Evolutionary conservation across 2,329 filamentous ascomycete genomes (phyloP), one percentile per base, ranked within the genome.

Genomic region (Mycosphaerella arachidis): DNA sequence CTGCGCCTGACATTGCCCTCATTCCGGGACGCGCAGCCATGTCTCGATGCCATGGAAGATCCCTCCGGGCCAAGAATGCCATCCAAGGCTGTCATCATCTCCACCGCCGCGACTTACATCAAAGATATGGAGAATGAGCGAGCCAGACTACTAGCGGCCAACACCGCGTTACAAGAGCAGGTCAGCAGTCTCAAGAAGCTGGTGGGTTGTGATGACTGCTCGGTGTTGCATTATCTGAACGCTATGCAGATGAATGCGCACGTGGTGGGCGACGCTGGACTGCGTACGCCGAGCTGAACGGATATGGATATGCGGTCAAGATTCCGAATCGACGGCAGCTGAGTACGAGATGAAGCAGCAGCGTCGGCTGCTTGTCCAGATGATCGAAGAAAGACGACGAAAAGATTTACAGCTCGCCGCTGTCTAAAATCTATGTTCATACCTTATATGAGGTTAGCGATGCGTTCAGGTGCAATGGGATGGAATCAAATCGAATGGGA

Each of bases 11-110:
- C 61, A 5, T 55, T 66, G 3, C 64, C 64, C 6, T 63, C 64
- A 0, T 52, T 66, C 3, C 57, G 58, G 48, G 60, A 66, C 37
- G 60, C 60, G 4, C 58, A 60, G 13, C 62, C 62, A 20, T 52
- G 58, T 12, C 46, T 57, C 16, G 48, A 35, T 13, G 43, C 37
- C 16, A 53, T 56, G 18, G 60, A 64, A 9, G 61, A 62, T 31
- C 40, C 43, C 8, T 55, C 61, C 20, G 56, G 55, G 8, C 62
- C 64, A n/a, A 57, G 64, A 9, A 65, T 65, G 63, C 68, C 67
- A 9, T 76, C 74, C 64, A 79, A 79, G 66, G 77, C 77, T n/a
- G 75, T 78, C 35, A 76, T 79, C 53, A 71, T 79, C 30, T 75
- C 75, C 20, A 77, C 74, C 1, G 77, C 78, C 7, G 77, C 76